These are phyloP conservation scores for Pouteria campechiana DNA, from an alignment of 179 eudicot species.

Conservation along the genomic window DNA sequence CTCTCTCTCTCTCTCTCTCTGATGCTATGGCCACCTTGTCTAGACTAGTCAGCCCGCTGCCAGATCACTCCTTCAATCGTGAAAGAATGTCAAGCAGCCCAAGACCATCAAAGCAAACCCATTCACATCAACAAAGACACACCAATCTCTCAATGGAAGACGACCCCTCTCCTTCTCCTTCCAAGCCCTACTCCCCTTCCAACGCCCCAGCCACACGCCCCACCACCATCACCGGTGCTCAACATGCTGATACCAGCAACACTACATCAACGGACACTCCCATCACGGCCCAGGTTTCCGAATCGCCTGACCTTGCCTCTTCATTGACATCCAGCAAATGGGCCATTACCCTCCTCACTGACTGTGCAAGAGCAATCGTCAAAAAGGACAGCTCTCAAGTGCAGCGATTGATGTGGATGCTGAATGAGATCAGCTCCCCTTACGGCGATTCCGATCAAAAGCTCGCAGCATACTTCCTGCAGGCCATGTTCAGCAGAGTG, in stretches of 20 bases:
- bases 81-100: constrained; percentile 2
- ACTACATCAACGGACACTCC: no score
- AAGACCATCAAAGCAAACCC: constrained; percentile 12
- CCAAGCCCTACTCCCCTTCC: constrained; percentile 19
- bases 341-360: no score
- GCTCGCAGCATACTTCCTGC: no score
- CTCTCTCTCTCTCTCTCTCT: background rate
- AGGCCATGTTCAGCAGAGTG: no score
- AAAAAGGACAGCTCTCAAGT: no score
- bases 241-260: constrained; percentile 20
- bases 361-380: no score
- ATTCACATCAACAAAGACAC: background rate
- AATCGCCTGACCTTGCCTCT: no score
- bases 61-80: constrained; percentile 20
- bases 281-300: no score
- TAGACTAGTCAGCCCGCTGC: constrained; percentile 33
- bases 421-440: no score
- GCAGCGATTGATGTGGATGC: no score
- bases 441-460: no score
- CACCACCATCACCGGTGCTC: constrained; percentile 7
- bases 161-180: constrained; percentile 73
- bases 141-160: constrained; percentile 45
- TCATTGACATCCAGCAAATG: background rate
- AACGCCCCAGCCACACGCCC: background rate
- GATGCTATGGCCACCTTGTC: constrained; percentile 34